These are phyloP conservation scores for Fusarium agapanthi DNA, from an alignment of 2,329 filamentous ascomycete species.

Conservation along the genomic window DNA sequence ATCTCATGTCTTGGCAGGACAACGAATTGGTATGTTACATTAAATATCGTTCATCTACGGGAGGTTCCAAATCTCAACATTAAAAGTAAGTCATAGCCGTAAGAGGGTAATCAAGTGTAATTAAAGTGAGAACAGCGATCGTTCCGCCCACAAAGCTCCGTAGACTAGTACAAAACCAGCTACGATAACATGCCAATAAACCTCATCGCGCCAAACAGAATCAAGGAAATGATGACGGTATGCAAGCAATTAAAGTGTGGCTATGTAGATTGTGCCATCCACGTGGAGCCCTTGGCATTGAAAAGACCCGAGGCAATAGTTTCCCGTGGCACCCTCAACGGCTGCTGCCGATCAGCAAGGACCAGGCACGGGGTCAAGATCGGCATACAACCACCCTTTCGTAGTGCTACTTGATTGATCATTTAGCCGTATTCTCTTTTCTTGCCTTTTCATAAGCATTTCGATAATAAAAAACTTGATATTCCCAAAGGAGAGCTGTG, in stretches of 20 bases:
- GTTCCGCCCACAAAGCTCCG: background rate
- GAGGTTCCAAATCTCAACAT: background rate
- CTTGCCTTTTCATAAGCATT: background rate
- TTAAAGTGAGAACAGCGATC: background rate
- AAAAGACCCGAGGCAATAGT: background rate
- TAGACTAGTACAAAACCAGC: background rate
- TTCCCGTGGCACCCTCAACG: background rate
- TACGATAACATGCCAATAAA: background rate
- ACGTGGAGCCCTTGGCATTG: background rate
- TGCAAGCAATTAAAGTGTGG: background rate
- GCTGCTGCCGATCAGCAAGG: background rate
- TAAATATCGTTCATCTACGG: background rate
- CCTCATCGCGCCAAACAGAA: background rate
- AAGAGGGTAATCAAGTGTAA: background rate
- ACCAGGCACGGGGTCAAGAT: background rate
- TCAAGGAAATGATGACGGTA: background rate
- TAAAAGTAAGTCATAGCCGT: background rate
- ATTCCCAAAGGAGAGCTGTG: too few relatives aligned
- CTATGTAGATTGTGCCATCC: background rate
- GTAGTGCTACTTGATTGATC: background rate
- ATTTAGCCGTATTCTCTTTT: fast-evolving
- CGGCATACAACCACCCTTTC: background rate
- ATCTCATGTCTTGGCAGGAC: background rate
- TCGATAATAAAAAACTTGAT: background rate
- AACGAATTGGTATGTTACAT: background rate